Base-by-base conservation (phyloP, 768 basidiomycete genomes). In the Atractiella rhizophila region DNA sequence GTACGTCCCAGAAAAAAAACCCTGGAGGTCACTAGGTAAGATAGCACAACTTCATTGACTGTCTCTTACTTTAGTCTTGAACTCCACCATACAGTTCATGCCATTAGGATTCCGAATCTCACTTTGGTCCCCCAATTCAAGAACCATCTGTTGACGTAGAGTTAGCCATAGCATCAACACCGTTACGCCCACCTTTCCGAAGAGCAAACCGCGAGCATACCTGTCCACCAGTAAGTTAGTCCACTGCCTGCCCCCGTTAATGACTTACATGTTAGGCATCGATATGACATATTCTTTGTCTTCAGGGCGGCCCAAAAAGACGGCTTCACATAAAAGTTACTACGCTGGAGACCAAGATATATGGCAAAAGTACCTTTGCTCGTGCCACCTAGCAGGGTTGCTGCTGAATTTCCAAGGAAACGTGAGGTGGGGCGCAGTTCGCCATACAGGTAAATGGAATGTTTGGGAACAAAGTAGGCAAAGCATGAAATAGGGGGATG, bases 371-470 rank as follows among this genome's bases (percentile, higher is more conserved):
- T n/a, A n/a, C n/a, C 40, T 16, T 42, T 35, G 38, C 43, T 47
- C 30, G 63, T 35, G 39, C 86, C 86, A 54, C 91, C 88, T 85
- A 94, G 88, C 35, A 68, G 74, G 21, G 85, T 98, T 38, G 81
- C 78, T 13, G 91, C 91, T 47, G 77, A 81, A 61, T 98, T 98
- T 2, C 91, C 91, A 43, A 98, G 66, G 60, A 98, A 98, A 57
- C 74, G 82, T 37, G 77, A 81, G 61, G 94, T 96, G 20, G 91
- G 91, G 49, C 80, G 69, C 39, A 98, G 67, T 57, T 98, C 91
- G 28, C 91, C 91, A 42, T 80, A 66, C 51, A 98, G 79, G 45
- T 68, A 65, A 39, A 98, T 62, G 42, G 71, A 72, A 61, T 94
- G 91, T 39, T 71, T 73, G 20, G 88, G 88, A 0, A 83, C 83